Evolutionary conservation across 1,284 basidiomycete species (phyloP), one percentile per base, ranked within the genome.

Genomic region (Trichosporon sp.): DNA sequence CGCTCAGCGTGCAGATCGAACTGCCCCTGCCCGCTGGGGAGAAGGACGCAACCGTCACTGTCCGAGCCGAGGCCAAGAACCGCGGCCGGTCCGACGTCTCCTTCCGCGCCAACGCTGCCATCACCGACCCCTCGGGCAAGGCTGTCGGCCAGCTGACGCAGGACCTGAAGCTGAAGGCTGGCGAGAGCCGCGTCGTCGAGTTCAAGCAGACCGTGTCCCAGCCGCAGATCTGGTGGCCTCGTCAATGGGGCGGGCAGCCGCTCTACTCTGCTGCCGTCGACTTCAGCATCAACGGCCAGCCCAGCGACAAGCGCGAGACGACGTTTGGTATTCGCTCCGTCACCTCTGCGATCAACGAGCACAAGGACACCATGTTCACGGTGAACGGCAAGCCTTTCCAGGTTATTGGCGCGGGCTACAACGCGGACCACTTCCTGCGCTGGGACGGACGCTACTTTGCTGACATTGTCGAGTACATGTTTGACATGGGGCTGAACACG

Each of bases 371-470:
- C 32, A 16, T 7, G 59, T 63, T 63, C 59, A 63, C 10, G 31
- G 31, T 63, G 31, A 63, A 63, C 59, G 59, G 59, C 14, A 32
- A 63, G 6, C 59, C 59, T 32, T 63, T 63, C 59, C 59, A 63
- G 32, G 59, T 63, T 3, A 35, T 63, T 31, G 59, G 59, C 1
- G 31, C 59, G 32, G 59, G 59, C 0, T 63, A 63, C 59, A 63
- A 63, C 59, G 32, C 59, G 12, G 59, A 63, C 59, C 59, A 63
- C 32, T 63, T 63, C 59, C 59, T 63, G 59, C 59, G 59, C 31
- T 63, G 59, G 59, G 59, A 63, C 59, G 31, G 31, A 1, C 10
- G 10, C 12, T 35, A 35, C 31, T 63, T 35, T 11, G 14, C 14
- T 4, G 12, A 16, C 19, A 32, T 63, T 35, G 59, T 35, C 31